Evolutionary conservation across 2,329 filamentous ascomycete genomes (phyloP), one percentile per base, ranked within the genome.

Genomic region (Fusarium sp.): DNA sequence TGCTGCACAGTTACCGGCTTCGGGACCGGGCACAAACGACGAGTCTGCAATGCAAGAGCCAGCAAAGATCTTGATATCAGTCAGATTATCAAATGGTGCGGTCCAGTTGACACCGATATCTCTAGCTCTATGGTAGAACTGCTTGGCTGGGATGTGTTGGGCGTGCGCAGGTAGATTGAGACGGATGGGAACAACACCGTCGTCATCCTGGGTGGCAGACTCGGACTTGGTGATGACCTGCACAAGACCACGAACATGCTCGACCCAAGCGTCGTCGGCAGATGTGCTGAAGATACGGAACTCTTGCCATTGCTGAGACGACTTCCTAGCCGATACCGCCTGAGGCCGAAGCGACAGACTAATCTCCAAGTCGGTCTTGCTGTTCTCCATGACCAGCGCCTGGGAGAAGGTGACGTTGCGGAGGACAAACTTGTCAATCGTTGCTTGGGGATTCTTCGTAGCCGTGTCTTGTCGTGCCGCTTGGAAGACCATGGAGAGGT

Each of bases 261-360:
- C 54, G 7, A 22, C 51, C 54, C 54, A 57, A 7, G n/a, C 40
- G 15, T 57, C 33, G 19, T 23, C 54, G 8, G 54, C 37, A 1
- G 54, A 50, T 25, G 33, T 51, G n/a, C 27, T 44, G 14, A 57
- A 57, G 27, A 57, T 30, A 10, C 54, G 46, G 46, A 57, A 57
- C 39, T 57, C 54, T 51, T 50, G 30, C 54, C 54, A 57, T 23
- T 32, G 22, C 23, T 50, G 47, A n/a, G 37, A 57, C 17, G 54
- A 57, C 27, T 57, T 57, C 22, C 54, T 50, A 11, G 54, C 54
- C 10, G 37, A 44, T 20, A 32, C 32, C 14, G 54, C 54, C 22
- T 57, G 27, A 7, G 54, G 54, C 13, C 54, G 54, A 11, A 57
- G 54, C 13, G 54, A 57, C 47, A 57, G 40, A 22, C 50, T 35